Conservation (phyloP, 768 basidiomycete genomes). For the Psilocybe azurescens region DNA sequence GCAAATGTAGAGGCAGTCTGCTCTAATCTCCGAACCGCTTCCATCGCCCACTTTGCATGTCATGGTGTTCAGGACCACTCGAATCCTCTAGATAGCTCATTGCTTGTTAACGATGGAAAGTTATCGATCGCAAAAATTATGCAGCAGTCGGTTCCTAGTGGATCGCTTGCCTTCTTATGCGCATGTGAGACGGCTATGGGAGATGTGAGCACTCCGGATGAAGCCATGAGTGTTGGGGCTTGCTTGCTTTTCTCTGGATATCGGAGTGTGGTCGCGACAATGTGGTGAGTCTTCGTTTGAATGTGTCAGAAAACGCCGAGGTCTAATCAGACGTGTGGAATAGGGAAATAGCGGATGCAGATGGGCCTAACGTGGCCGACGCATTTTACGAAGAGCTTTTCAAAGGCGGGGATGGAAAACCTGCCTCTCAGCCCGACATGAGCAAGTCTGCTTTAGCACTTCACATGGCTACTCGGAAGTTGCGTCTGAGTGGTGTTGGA, state of each 20-base stretch:
- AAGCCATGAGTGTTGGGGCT: slow-evolving; percentile 27
- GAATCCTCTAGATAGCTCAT: slow-evolving; percentile 30
- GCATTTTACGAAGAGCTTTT: slow-evolving; percentile 19
- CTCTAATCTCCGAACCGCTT: background rate
- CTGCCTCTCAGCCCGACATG: background rate
- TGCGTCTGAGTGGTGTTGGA: background rate
- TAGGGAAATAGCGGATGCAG: slow-evolving; percentile 20
- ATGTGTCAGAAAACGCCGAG: slow-evolving; percentile 8
- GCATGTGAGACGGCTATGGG: slow-evolving; percentile 38
- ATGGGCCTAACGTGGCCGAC: slow-evolving; percentile 19
- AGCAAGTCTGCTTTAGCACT: slow-evolving; percentile 10
- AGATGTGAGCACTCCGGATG: slow-evolving; percentile 25
- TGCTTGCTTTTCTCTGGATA: slow-evolving; percentile 30
- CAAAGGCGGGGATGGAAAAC: background rate
- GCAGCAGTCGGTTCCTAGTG: slow-evolving; percentile 17
- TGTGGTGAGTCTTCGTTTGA: slow-evolving; percentile 22
- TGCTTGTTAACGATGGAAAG: slow-evolving; percentile 23
- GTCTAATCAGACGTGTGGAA: too few species aligned
- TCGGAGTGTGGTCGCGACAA: slow-evolving; percentile 25
- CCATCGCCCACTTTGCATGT: slow-evolving; percentile 34
- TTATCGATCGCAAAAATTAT: slow-evolving; percentile 27
- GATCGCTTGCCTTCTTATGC: slow-evolving; percentile 28
- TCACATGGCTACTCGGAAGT: background rate
- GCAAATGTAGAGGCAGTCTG: background rate
- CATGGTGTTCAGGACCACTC: slow-evolving; percentile 30